These are phyloP conservation scores for Herpotrichia juniperi DNA, from an alignment of 2,329 filamentous ascomycete genomes.

Conservation along the genomic window DNA sequence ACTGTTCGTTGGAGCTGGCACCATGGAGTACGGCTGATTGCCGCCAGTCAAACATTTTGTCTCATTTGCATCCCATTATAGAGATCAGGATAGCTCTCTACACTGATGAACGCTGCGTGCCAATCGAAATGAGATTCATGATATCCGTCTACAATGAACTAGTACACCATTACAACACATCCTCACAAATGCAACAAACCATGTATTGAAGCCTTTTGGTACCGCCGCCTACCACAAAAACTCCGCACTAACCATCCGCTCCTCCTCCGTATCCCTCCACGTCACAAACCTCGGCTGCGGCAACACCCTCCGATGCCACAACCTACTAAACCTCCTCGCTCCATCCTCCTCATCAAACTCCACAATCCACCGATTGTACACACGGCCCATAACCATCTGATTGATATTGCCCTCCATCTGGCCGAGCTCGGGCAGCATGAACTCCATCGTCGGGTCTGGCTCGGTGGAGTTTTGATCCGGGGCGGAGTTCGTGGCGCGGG, in stretches of 20 bases:
- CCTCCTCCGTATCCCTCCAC: conserved; percentile 43
- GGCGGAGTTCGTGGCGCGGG: conserved; percentile 18
- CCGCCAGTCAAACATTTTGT: too few species aligned
- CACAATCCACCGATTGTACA: conserved; percentile 58
- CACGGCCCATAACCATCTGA: conserved; percentile 40
- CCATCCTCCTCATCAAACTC: conserved; percentile 62
- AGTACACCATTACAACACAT: too few species aligned
- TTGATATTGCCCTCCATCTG: conserved; percentile 16
- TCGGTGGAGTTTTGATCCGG: conserved; percentile 1
- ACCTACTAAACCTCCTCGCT: conserved; percentile 57
- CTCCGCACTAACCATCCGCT: conserved; percentile 52
- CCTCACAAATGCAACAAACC: too few species aligned
- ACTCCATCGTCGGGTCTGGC: neutral
- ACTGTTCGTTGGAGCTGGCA: too few species aligned
- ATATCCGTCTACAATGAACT: too few species aligned
- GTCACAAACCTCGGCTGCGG: conserved; percentile 30
- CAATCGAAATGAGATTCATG: too few species aligned
- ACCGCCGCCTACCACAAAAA: conserved; percentile 56
- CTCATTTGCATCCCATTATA: too few species aligned
- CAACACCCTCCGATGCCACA: conserved; percentile 60
- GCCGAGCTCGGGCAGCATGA: neutral
- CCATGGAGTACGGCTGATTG: too few species aligned
- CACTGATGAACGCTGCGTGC: too few species aligned
- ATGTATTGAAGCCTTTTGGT: too few species aligned
- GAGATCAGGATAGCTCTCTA: too few species aligned